A percentile compares a stretch with the other conserved stretches of the same genome.
Evolutionary conservation across 2,329 filamentous ascomycete genomes (phyloP).

Genomic region (Magnaporthiopsis rhizophila): DNA sequence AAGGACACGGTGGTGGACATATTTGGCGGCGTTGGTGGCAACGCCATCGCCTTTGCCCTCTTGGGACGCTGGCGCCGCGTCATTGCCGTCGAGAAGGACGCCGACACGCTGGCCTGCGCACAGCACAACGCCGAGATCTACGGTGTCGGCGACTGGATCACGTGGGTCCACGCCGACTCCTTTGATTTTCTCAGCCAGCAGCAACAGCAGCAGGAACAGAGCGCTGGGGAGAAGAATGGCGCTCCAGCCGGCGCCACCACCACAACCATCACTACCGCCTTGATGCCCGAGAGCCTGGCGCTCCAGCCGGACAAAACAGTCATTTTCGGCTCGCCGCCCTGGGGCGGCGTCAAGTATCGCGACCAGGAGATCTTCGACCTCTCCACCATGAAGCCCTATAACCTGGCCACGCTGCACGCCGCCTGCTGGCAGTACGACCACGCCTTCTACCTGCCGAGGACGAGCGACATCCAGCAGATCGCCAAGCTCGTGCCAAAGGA

Average conservation of each 20-base stretch:
- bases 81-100: slow-evolving; percentile 82
- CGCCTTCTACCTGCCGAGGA: slow-evolving; percentile 78
- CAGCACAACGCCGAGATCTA: slow-evolving; percentile 88
- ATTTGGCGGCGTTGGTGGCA: slow-evolving; percentile 88
- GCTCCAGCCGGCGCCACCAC: too few relatives aligned
- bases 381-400: slow-evolving; percentile 82
- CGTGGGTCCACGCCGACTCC: slow-evolving; percentile 81
- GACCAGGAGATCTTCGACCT: slow-evolving; percentile 71
- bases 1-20: slow-evolving; percentile 69
- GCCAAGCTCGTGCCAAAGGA: slow-evolving; percentile 45
- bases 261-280: slow-evolving; percentile 19
- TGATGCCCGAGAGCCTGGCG: slow-evolving; percentile 19
- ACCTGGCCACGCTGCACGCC: slow-evolving; percentile 51
- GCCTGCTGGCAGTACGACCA: slow-evolving; percentile 53
- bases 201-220: slow-evolving; percentile 4
- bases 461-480: slow-evolving; percentile 73
- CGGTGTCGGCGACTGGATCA: slow-evolving; percentile 66
- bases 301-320: slow-evolving; percentile 34
- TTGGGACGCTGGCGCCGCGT: slow-evolving; percentile 73
- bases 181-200: slow-evolving; percentile 58
- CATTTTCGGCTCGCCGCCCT: slow-evolving; percentile 51
- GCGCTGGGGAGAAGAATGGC: slow-evolving; percentile 8
- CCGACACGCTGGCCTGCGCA: slow-evolving; percentile 74
- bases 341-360: slow-evolving; percentile 50
- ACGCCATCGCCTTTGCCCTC: slow-evolving; percentile 87